Percentiles rank a stretch among this genome's conserved stretches.
phyloP scores from a whole-genome alignment of 331 rosid genomes.

The Acacia concinna region DNA sequence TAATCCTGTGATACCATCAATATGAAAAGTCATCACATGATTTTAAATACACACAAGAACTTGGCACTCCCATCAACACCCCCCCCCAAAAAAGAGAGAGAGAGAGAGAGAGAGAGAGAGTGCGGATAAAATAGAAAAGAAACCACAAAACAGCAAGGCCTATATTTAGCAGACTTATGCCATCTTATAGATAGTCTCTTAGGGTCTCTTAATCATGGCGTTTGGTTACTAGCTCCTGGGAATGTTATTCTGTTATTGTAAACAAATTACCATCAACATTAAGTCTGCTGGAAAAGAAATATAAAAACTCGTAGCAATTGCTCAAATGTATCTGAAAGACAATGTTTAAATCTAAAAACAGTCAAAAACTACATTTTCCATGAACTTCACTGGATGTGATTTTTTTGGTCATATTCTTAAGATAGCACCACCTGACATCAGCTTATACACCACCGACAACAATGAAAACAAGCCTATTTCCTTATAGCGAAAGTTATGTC shows the following conservation, averaged over 20 bases:
- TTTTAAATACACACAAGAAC: conserved; percentile 15
- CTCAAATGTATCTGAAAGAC: conserved; percentile 5
- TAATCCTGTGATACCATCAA: conserved; percentile 64
- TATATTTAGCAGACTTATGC: conserved; percentile 6
- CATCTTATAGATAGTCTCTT: background rate
- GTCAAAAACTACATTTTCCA: conserved; percentile 7
- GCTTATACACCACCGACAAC: background rate
- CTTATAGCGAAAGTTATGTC: background rate
- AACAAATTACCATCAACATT: background rate
- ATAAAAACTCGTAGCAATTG: background rate
- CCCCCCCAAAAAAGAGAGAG: background rate
- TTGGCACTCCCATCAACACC: background rate
- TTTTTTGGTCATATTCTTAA: conserved; percentile 18
- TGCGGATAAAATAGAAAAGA: background rate
- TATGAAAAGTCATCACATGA: conserved; percentile 31
- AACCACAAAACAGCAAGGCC: background rate
- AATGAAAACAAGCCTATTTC: background rate
- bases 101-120: no score
- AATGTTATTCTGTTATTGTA: background rate
- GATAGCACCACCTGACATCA: conserved; percentile 12
- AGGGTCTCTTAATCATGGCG: background rate
- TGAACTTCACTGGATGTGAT: conserved; percentile 15
- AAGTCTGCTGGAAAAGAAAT: background rate
- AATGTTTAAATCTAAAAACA: conserved; percentile 16
- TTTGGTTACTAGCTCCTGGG: conserved; percentile 10